Evolutionary conservation across 1,139 yeast genomes (phyloP).

Genomic region (Keqinozyma sinolaborantium): DNA sequence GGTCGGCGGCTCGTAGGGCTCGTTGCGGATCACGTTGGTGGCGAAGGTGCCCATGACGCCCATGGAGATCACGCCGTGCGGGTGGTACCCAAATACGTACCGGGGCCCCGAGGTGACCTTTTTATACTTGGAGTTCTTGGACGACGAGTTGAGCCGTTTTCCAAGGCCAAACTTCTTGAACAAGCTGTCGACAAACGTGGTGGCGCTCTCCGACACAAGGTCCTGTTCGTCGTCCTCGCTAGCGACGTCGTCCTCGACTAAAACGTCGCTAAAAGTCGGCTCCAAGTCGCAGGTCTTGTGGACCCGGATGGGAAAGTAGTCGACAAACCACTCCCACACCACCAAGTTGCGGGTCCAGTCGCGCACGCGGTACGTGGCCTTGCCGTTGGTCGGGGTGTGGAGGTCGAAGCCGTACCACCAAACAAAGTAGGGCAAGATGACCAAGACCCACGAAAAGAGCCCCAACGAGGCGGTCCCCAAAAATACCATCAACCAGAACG

Average conservation of each 20-base stretch:
- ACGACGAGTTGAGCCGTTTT: slow-evolving; percentile 31
- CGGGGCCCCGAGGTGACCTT: slow-evolving; percentile 61
- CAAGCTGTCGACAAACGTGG: slow-evolving; percentile 34
- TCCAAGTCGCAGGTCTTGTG: slow-evolving; percentile 68
- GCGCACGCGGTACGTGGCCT: slow-evolving; percentile 55
- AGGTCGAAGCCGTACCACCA: slow-evolving; percentile 57
- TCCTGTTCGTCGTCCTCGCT: slow-evolving; percentile 42
- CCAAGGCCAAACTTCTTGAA: slow-evolving; percentile 37
- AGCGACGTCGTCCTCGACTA: slow-evolving; percentile 17
- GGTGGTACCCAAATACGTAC: slow-evolving; percentile 91
- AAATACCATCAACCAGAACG: slow-evolving; percentile 52
- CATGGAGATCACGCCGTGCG: slow-evolving; percentile 94
- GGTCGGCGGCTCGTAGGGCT: slow-evolving; percentile 45
- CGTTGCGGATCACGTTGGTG: slow-evolving; percentile 63
- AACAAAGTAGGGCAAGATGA: slow-evolving; percentile 52
- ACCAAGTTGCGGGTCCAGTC: slow-evolving; percentile 52
- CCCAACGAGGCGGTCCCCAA: slow-evolving; percentile 57
- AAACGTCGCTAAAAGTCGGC: slow-evolving; percentile 61
- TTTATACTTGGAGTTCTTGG: slow-evolving; percentile 14
- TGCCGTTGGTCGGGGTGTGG: slow-evolving; percentile 73
- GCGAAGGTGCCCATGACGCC: slow-evolving; percentile 88
- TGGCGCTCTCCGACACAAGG: slow-evolving; percentile 34
- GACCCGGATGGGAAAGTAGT: slow-evolving; percentile 77
- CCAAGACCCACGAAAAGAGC: slow-evolving; percentile 66
- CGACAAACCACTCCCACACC: slow-evolving; percentile 73